Evolutionary conservation across 1,284 basidiomycete species (phyloP), one percentile per base, ranked within the genome.

Genomic region (Leccinum pachyderme): DNA sequence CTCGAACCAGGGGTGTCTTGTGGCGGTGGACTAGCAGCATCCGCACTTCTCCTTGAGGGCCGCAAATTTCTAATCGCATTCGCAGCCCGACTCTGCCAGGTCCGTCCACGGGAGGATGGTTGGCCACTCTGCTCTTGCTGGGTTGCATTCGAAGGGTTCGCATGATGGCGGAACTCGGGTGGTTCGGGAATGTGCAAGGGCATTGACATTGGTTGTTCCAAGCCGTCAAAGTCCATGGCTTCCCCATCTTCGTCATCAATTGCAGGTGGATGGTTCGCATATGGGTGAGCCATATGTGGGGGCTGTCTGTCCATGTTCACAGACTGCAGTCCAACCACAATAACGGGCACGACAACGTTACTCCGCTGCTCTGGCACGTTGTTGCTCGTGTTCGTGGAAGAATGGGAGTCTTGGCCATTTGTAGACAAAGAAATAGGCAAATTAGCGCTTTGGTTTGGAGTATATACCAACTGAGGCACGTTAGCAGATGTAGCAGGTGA

Each of bases 321-420:
- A 52, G 84, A 86, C 70, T 90, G 88, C 37, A 91, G 72, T 18
- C 89, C 89, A 31, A 91, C 89, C 50, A 91, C 82, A 58, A 91
- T 89, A 55, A 91, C 87, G 31, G 89, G 89, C 13, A 90, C 82
- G 27, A 91, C 83, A 33, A 82, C 75, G 62, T 73, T 79, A 58
- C 56, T 56, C 29, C 57, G 61, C 15, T 60, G 60, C 61, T 70
- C 68, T 47, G 61, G 43, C 8, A 35, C 13, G 50, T 51, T 52
- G 29, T 33, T 47, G 24, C 18, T 52, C 25, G 59, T 29, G 50
- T 46, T 62, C 25, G 61, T 49, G 35, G 52, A 45, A 47, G 56
- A 32, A 51, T 31, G 47, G 33, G 48, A 35, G 37, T 55, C 61
- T 56, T 59, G 65, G 37, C 44, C 55, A 57, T 49, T 56, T 56